Base-by-base conservation (phyloP, 2,329 filamentous ascomycete species). In the Pestalotiopsis sp. region DNA sequence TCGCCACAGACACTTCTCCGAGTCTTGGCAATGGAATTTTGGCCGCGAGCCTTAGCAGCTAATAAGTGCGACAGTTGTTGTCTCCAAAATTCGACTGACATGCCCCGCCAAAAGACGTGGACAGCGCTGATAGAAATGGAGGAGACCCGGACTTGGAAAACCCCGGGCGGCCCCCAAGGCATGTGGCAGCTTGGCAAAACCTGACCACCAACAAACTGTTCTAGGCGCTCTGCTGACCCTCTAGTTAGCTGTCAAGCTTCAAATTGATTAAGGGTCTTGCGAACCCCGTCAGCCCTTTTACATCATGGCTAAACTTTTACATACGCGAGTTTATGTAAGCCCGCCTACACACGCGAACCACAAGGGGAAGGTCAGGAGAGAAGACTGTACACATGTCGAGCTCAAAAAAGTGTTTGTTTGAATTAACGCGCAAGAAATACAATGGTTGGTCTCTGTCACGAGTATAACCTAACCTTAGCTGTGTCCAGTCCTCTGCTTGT, bases 111-210 rank as follows among this genome's bases (percentile, higher is more conserved):
- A 52, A n/a, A 23, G 45, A 52, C 17, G 45, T 52, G 45, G 45
- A 52, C 45, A 52, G 45, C 45, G 45, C 45, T 58, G 64, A 66
- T 66, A 56, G 41, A 17, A 23, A 52, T 31, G 20, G 31, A 38
- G 12, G 14, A 41, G 25, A 12, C 31, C 60, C 60, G 60, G 60
- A 63, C 60, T 63, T 63, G n/a, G 12, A 63, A 63, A 31, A 63
- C 60, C 20, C n/a, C 60, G 60, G 60, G 45, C 17, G 45, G 45
- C 45, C 45, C n/a, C 45, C 20, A 36, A 52, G 45, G 20, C 14
- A 52, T 52, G 31, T 52, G 45, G 45, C 45, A 52, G 45, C 45
- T 52, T 52, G 45, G 45, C 45, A n/a, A 17, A 20, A 23, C 31
- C 31, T 36, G 31, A 36, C 45, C 45, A 52, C 45, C 45, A n/a